These are phyloP conservation scores for Bryoerythrophyllum caledonicum DNA, from an alignment of 225 moss, liverwort and hornwort genomes.

Conservation along the genomic window DNA sequence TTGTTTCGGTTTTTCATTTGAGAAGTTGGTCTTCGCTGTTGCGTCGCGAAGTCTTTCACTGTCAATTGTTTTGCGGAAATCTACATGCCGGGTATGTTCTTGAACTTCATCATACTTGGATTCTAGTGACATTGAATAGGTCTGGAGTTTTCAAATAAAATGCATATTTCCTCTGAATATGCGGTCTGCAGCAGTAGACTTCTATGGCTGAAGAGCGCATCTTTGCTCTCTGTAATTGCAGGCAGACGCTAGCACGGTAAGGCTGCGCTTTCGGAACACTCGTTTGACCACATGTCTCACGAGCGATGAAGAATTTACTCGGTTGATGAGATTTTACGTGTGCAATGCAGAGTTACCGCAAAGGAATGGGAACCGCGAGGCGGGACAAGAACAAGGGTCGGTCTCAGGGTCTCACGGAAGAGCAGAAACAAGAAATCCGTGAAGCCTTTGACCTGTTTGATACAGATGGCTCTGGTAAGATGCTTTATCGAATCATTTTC, in stretches of 20 bases:
- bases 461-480: constrained; percentile 91
- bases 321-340: constrained; percentile 20
- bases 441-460: constrained; percentile 97
- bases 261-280: constrained; percentile 22
- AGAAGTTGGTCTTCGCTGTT: background rate
- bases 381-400: constrained; percentile 65
- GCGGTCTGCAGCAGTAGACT: background rate
- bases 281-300: constrained; percentile 9
- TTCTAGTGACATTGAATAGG: background rate
- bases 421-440: constrained; percentile 92
- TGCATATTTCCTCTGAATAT: constrained; percentile 8
- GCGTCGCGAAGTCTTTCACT: background rate
- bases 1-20: background rate
- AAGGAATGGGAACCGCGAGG: constrained; percentile 60
- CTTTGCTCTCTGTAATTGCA: constrained; percentile 32
- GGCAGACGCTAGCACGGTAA: constrained; percentile 39
- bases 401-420: constrained; percentile 74
- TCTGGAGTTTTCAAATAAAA: background rate
- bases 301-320: constrained; percentile 22
- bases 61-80: constrained; percentile 6
- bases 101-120: background rate
- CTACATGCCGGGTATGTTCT: background rate
- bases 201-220: constrained; percentile 25
- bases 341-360: constrained; percentile 58
- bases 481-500: background rate